Evolutionary conservation across 2,329 filamentous ascomycete species (phyloP).

Genomic region (Arthrobotrys entomopaga): DNA sequence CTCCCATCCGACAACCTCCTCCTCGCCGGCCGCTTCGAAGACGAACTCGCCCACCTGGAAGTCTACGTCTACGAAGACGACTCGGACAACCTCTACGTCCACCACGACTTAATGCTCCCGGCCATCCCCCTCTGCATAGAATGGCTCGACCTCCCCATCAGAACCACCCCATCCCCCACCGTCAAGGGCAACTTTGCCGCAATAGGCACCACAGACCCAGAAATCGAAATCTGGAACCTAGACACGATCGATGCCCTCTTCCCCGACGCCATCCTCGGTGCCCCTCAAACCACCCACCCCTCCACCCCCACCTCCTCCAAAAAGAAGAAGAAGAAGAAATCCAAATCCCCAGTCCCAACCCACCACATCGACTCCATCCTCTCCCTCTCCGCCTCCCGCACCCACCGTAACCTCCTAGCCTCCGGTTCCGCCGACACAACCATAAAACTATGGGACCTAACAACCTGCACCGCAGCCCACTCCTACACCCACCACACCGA

Average conservation of each 20-base stretch:
- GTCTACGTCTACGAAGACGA: slow-evolving; percentile 97
- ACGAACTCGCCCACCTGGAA: slow-evolving; percentile 95
- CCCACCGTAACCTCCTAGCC: slow-evolving; percentile 92
- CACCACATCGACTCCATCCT: slow-evolving; percentile 96
- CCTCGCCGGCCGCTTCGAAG: slow-evolving; percentile 91
- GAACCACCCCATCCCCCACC: slow-evolving; percentile 66
- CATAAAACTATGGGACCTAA: slow-evolving; percentile 96
- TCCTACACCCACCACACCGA: slow-evolving; percentile 90
- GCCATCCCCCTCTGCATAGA: slow-evolving; percentile 95
- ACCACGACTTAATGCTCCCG: slow-evolving; percentile 99
- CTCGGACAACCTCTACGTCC: slow-evolving; percentile 96
- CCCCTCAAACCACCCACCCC: slow-evolving; percentile 66
- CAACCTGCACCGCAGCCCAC: slow-evolving; percentile 90
- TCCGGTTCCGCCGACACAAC: slow-evolving; percentile 97
- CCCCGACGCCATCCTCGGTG: slow-evolving; percentile 92
- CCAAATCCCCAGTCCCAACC: slow-evolving; percentile 74
- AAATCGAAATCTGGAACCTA: slow-evolving; percentile 98
- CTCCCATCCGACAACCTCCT: slow-evolving; percentile 92
- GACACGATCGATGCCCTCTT: slow-evolving; percentile 98
- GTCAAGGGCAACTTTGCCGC: slow-evolving; percentile 89
- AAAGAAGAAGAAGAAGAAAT: slow-evolving; percentile 82
- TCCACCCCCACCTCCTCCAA: slow-evolving; percentile 63
- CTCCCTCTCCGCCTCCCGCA: slow-evolving; percentile 87
- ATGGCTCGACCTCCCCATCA: slow-evolving; percentile 93
- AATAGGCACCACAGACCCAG: slow-evolving; percentile 95